Conservation (phyloP, 176 grass and related monocot species). For the Cenchrus fungigraminus region DNA sequence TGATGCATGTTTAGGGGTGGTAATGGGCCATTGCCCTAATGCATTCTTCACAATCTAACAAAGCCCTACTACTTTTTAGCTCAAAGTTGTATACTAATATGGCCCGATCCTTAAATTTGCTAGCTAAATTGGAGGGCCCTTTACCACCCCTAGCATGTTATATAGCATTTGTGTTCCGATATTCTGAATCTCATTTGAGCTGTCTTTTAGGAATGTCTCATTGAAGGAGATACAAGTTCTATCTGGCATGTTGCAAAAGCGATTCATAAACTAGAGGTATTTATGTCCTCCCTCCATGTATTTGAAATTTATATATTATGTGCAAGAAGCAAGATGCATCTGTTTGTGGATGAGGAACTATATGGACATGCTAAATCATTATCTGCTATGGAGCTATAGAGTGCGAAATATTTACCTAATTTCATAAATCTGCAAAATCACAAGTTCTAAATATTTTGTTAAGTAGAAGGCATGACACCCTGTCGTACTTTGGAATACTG, state of each 20-base stretch:
- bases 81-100: too few relatives aligned
- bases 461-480: slow-evolving; percentile 3
- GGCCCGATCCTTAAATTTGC: too few relatives aligned
- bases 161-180: slow-evolving; percentile 16
- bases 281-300: slow-evolving; percentile 7
- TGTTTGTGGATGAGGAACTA: slow-evolving; percentile 8
- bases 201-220: slow-evolving; percentile 72
- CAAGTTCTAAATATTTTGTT: not conserved
- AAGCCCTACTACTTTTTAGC: too few relatives aligned
- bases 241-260: slow-evolving; percentile 97
- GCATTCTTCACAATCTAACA: too few relatives aligned
- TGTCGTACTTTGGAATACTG: not conserved
- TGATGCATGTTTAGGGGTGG: not conserved
- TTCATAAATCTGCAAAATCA: slow-evolving; percentile 15
- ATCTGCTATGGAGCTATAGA: slow-evolving; percentile 1
- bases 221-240: slow-evolving; percentile 95
- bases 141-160: not conserved
- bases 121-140: too few relatives aligned
- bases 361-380: not conserved
- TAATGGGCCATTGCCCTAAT: too few relatives aligned
- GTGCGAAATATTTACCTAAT: not conserved
- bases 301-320: not conserved
- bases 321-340: not conserved
- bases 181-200: slow-evolving; percentile 28
- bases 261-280: slow-evolving; percentile 95